Evolutionary conservation across 2,329 filamentous ascomycete species (phyloP), one percentile per base, ranked within the genome.

Genomic region (Verticillium tricorpus): DNA sequence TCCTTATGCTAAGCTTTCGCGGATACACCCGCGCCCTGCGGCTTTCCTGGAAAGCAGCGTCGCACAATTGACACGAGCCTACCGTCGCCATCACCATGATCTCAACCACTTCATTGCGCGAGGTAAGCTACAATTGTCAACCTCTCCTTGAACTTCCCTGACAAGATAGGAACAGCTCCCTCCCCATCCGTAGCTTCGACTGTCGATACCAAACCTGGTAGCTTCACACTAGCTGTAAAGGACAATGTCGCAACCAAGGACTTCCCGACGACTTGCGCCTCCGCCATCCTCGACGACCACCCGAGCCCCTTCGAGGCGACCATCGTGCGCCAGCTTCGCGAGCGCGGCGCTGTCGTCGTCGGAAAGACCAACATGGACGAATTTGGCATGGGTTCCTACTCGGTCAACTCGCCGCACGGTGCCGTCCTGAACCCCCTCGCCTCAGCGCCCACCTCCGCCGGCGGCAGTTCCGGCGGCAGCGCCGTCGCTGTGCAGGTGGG

Each of bases 281-380:
- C 94, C 2, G 78, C 78, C 22, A 90, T 92, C 60, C 84, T 98
- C 50, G 72, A 80, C n/a, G 80, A 79, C 64, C 91, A 93, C 74
- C 78, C 74, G 39, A 92, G 90, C 64, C 91, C 93, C 4, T 94
- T 90, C 74, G 86, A 93, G 72, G 92, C 94, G 19, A 94, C 91
- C 9, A 88, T 97, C 19, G 86, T 96, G 37, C 77, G 82, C 59
- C 84, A 88, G 68, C 81, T 97, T 37, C 83, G 84, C 61, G 72
- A 78, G 32, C 81, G 84, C 5, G 90, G 89, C 52, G 87, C 86
- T 6, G 73, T 83, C 6, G 73, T 94, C 2, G 81, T 88, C 1
- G 90, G 89, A 7, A 97, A 97, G 75, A 93, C 92, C 2, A 97
- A 96, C 72, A 87, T 98, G 81, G 95, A 98, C 76, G 95, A 96